Conservation (phyloP, 768 basidiomycete genomes). For the Collybia sp. region DNA sequence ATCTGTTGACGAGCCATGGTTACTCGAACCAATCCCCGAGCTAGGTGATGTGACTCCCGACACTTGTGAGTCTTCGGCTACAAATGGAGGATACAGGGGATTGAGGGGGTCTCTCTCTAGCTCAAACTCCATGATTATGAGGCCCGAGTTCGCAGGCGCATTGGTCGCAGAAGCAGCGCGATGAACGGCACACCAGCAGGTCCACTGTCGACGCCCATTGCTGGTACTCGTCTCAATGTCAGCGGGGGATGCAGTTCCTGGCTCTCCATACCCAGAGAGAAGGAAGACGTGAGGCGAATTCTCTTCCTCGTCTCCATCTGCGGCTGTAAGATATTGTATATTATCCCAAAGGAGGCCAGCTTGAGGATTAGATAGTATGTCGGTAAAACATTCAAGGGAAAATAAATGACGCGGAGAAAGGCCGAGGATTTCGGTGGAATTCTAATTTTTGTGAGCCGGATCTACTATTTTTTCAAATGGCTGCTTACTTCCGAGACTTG, state of each 20-base stretch:
- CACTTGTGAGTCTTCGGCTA: neutral
- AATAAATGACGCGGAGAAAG: slow-evolving; percentile 70
- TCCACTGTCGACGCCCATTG: slow-evolving; percentile 45
- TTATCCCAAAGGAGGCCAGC: slow-evolving; percentile 70
- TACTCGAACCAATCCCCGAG: neutral
- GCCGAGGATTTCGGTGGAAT: slow-evolving; percentile 70
- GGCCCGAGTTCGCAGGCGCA: slow-evolving; percentile 10
- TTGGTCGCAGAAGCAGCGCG: slow-evolving; percentile 28
- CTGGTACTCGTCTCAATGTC: slow-evolving; percentile 11
- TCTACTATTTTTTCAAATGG: neutral
- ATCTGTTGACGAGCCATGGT: neutral
- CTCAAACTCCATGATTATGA: slow-evolving; percentile 79
- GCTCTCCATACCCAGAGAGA: slow-evolving; percentile 67
- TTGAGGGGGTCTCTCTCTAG: slow-evolving; percentile 67
- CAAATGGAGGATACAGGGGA: slow-evolving; percentile 53
- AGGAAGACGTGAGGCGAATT: slow-evolving; percentile 58
- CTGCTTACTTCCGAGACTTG: slow-evolving; percentile 73
- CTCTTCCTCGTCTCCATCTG: slow-evolving; percentile 36
- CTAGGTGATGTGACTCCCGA: neutral
- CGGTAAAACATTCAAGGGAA: slow-evolving; percentile 65
- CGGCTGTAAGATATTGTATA: slow-evolving; percentile 54
- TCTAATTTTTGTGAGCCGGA: slow-evolving; percentile 33
- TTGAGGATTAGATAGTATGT: slow-evolving; percentile 61
- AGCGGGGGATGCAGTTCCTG: slow-evolving; percentile 36
- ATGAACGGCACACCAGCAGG: slow-evolving; percentile 68